These are phyloP conservation scores for Macaranga tanarius DNA, from an alignment of 441 rosid genomes.

Conservation along the genomic window DNA sequence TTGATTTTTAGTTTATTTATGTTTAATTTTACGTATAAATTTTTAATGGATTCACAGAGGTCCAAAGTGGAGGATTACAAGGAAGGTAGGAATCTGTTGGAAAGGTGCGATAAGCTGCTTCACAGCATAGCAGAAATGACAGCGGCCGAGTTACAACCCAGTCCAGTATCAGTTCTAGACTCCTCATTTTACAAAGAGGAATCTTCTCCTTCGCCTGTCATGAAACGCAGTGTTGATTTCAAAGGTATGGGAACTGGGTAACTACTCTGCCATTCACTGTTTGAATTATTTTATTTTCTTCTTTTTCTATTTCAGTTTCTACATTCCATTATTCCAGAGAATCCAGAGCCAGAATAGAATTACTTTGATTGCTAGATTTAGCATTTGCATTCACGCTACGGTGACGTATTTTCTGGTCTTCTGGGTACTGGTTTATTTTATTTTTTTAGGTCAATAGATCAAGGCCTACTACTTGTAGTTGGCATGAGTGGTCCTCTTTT, in stretches of 20 bases:
- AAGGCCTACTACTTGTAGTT: slow-evolving; percentile 14
- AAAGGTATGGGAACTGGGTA: slow-evolving; percentile 41
- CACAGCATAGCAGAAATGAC: slow-evolving; percentile 85
- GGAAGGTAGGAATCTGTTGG: slow-evolving; percentile 63
- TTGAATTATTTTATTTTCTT: background rate
- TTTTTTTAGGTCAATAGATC: slow-evolving; percentile 14
- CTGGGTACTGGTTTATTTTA: background rate
- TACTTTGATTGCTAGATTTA: slow-evolving; percentile 3
- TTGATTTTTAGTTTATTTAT: background rate
- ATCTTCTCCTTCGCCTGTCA: slow-evolving; percentile 71
- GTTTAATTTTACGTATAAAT: background rate
- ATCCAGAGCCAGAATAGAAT: background rate
- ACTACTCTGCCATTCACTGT: background rate
- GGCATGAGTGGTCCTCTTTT: slow-evolving; percentile 18
- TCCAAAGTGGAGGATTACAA: slow-evolving; percentile 55
- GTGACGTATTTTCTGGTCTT: slow-evolving; percentile 18
- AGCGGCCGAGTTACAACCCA: slow-evolving; percentile 66
- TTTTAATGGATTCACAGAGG: slow-evolving; percentile 34
- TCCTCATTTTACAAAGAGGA: slow-evolving; percentile 80
- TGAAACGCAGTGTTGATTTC: slow-evolving; percentile 79
- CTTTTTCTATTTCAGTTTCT: background rate
- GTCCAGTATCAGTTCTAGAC: slow-evolving; percentile 95
- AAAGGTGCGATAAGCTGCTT: slow-evolving; percentile 87
- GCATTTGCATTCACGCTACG: background rate
- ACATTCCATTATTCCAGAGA: background rate